A percentile compares a stretch with the other conserved stretches of the same genome.
These are phyloP conservation scores for Exophiala mesophila DNA, from an alignment of 2,329 filamentous ascomycete species.

Conservation along the genomic window DNA sequence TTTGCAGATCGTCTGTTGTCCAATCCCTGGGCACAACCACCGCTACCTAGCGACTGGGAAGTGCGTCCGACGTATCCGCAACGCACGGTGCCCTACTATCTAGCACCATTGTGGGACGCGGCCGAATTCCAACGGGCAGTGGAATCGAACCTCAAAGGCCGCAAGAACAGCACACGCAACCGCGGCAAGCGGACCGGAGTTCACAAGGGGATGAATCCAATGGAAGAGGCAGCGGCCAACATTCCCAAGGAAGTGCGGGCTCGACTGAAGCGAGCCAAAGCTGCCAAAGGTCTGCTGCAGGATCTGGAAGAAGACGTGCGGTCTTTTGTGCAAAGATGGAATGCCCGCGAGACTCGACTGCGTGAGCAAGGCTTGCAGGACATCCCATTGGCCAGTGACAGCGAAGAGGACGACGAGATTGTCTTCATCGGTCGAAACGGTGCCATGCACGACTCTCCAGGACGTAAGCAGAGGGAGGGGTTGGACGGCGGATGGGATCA, in stretches of 20 bases:
- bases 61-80: slow-evolving; percentile 75
- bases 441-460: slow-evolving; percentile 56
- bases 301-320: slow-evolving; percentile 81
- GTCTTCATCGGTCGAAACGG: slow-evolving; percentile 75
- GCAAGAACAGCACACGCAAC: slow-evolving; percentile 33
- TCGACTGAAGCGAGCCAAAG: slow-evolving; percentile 73
- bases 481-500: slow-evolving; percentile 32
- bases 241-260: slow-evolving; percentile 77
- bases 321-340: slow-evolving; percentile 63
- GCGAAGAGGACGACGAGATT: slow-evolving; percentile 70
- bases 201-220: slow-evolving; percentile 32
- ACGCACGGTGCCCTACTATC: slow-evolving; percentile 73
- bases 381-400: slow-evolving; percentile 32
- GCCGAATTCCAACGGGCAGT: slow-evolving; percentile 43
- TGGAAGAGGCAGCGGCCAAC: slow-evolving; percentile 31
- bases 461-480: slow-evolving; percentile 50
- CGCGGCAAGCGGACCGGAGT: slow-evolving; percentile 33
- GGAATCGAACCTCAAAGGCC: slow-evolving; percentile 35
- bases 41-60: slow-evolving; percentile 75
- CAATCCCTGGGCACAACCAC: slow-evolving; percentile 82
- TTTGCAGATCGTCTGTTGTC: slow-evolving; percentile 70
- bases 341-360: slow-evolving; percentile 47
- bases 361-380: slow-evolving; percentile 42
- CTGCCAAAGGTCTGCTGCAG: slow-evolving; percentile 73
- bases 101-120: slow-evolving; percentile 77